phyloP scores from a whole-genome alignment of 768 basidiomycete genomes.

The Boletus sp. region DNA sequence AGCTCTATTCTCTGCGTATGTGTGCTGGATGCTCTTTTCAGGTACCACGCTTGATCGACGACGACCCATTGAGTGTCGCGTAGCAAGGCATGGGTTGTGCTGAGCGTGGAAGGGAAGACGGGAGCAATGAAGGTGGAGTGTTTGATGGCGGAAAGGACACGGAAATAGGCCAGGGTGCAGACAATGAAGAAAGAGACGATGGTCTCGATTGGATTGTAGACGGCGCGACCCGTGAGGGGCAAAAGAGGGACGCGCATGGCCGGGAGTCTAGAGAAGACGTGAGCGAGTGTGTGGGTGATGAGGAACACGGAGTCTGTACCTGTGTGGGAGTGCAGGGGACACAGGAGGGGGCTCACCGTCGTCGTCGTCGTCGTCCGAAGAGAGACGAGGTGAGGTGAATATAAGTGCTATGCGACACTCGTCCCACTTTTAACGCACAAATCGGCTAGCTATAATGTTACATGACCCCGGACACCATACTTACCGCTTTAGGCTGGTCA shows the following conservation, averaged over 20 bases:
- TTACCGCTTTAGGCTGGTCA: neutral
- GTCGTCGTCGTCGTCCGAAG: neutral
- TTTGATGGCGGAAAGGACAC: constrained; percentile 86
- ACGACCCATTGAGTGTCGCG: constrained; percentile 59
- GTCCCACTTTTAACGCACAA: constrained; percentile 29
- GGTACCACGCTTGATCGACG: constrained; percentile 54
- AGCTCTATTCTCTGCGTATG: constrained; percentile 51
- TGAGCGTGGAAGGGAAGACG: constrained; percentile 42
- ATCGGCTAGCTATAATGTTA: constrained; percentile 17
- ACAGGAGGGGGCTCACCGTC: neutral
- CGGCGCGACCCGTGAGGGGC: constrained; percentile 68
- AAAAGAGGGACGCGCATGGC: constrained; percentile 59
- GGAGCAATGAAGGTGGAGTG: constrained; percentile 78
- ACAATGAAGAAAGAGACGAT: constrained; percentile 88
- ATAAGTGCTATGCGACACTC: constrained; percentile 8
- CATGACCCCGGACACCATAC: constrained; percentile 26
- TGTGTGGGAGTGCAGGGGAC: neutral
- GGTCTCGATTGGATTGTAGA: constrained; percentile 79
- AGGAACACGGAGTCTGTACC: neutral
- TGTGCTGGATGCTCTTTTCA: constrained; percentile 30
- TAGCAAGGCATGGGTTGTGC: constrained; percentile 55
- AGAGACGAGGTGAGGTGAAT: neutral
- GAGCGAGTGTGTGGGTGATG: neutral
- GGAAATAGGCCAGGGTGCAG: constrained; percentile 93
- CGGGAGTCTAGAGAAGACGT: neutral